A percentile compares a stretch with the other conserved stretches of the same genome.
Evolutionary conservation across 805 yeast species (phyloP).

Genomic region (Ogataea chonburiensis): DNA sequence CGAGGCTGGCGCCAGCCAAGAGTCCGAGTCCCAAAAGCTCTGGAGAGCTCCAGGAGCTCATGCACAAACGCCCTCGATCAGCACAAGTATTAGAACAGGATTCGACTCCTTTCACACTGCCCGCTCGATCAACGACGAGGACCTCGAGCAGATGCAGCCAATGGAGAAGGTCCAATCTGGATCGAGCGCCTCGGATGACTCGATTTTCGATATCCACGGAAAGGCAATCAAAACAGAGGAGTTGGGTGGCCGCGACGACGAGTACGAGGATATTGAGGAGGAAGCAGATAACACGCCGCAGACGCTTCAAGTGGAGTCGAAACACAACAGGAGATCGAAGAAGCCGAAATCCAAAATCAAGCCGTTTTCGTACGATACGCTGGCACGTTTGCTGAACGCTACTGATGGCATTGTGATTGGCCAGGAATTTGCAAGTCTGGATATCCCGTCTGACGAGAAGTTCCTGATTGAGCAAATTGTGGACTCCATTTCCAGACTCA

Average conservation of each 20-base stretch:
- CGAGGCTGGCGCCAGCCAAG: conserved; percentile 20
- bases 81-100: conserved; percentile 22
- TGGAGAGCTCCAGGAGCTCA: conserved; percentile 3
- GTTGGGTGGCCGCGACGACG: conserved; percentile 17
- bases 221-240: conserved; percentile 1
- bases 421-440: conserved; percentile 70
- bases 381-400: conserved; percentile 52
- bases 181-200: conserved; percentile 19
- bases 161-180: conserved; percentile 11
- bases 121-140: conserved; percentile 8
- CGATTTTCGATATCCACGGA: conserved; percentile 17
- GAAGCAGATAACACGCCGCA: conserved; percentile 13
- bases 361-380: conserved; percentile 41
- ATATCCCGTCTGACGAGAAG: conserved; percentile 73
- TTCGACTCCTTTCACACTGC: conserved; percentile 30
- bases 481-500: conserved; percentile 78
- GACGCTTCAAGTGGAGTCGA: neutral
- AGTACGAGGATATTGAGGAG: conserved; percentile 24
- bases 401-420: conserved; percentile 63
- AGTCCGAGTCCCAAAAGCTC: conserved; percentile 1
- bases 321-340: conserved; percentile 14
- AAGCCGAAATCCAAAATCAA: conserved; percentile 26
- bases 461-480: conserved; percentile 80
- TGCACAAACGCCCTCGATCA: conserved; percentile 11
- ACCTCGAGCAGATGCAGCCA: conserved; percentile 4